A percentile compares a stretch with the other conserved stretches of the same genome.
These are phyloP conservation scores for Peronosclerospora sorghi DNA, from an alignment of 352 stramenopile genomes.

Conservation along the genomic window DNA sequence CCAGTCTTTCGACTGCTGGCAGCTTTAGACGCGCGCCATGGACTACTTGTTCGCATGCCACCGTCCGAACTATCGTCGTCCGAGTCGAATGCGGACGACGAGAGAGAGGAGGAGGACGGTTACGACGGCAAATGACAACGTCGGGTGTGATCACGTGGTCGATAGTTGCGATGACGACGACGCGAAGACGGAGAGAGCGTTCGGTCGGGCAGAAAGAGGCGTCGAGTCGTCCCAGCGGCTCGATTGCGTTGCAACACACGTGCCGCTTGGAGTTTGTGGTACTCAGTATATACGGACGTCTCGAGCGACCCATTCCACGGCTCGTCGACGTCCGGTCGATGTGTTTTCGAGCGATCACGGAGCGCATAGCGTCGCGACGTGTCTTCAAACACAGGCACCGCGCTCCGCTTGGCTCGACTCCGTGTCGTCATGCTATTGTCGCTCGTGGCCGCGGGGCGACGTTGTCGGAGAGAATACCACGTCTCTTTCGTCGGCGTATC, in stretches of 20 bases:
- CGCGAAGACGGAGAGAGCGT: slow-evolving; percentile 14
- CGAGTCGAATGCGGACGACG: slow-evolving; percentile 37
- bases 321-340: slow-evolving; percentile 21
- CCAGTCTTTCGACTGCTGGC: slow-evolving; percentile 20
- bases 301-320: slow-evolving; percentile 25
- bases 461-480: no score
- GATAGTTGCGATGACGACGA: slow-evolving; percentile 15
- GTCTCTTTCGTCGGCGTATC: no score
- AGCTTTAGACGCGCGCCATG: slow-evolving; percentile 16
- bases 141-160: slow-evolving; percentile 15
- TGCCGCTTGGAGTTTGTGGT: slow-evolving; percentile 48
- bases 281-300: slow-evolving; percentile 44
- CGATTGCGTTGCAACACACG: slow-evolving; percentile 15
- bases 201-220: slow-evolving; percentile 20
- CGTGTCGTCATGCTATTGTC: slow-evolving; percentile 14
- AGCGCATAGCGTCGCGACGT: slow-evolving; percentile 44
- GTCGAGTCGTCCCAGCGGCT: slow-evolving; percentile 16
- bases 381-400: slow-evolving; percentile 10
- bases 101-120: slow-evolving; percentile 28
- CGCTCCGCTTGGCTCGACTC: slow-evolving; percentile 11
- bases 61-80: slow-evolving; percentile 57
- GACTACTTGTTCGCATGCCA: slow-evolving; percentile 47
- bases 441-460: slow-evolving; percentile 4
- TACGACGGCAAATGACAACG: slow-evolving; percentile 31
- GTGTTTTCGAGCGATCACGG: slow-evolving; percentile 58